Conservation (phyloP, 371 early-diverging fungal species). For the Apophysomyces variabilis region DNA sequence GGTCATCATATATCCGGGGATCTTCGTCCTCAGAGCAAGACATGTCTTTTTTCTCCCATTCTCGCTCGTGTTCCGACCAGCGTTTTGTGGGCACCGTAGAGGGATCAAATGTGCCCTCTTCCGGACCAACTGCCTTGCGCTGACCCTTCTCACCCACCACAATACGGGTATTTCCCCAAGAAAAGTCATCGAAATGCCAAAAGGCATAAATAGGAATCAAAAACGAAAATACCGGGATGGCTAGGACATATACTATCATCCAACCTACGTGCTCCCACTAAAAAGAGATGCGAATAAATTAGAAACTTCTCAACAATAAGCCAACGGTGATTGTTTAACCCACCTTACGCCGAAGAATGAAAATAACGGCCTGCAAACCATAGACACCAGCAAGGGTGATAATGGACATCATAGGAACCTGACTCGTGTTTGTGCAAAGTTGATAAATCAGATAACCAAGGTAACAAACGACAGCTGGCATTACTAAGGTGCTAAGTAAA, state of each 20-base stretch:
- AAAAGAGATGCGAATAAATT: slow-evolving; percentile 62
- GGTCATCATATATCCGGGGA: neutral
- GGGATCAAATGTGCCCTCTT: slow-evolving; percentile 78
- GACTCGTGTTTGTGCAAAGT: slow-evolving; percentile 54
- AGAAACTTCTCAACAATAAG: slow-evolving; percentile 17
- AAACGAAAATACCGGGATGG: slow-evolving; percentile 72
- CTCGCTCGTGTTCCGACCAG: slow-evolving; percentile 90
- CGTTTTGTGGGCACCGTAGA: slow-evolving; percentile 87
- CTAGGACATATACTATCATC: slow-evolving; percentile 82
- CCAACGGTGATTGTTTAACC: slow-evolving; percentile 65
- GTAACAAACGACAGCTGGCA: slow-evolving; percentile 93
- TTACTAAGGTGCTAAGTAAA: slow-evolving; percentile 88
- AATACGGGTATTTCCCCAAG: slow-evolving; percentile 92
- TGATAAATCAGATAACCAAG: slow-evolving; percentile 77
- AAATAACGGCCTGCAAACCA: slow-evolving; percentile 88
- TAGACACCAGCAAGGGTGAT: slow-evolving; percentile 81
- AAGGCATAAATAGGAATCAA: slow-evolving; percentile 78
- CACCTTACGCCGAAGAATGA: slow-evolving; percentile 87
- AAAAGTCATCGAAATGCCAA: slow-evolving; percentile 94
- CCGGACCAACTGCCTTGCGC: slow-evolving; percentile 57
- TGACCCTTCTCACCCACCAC: slow-evolving; percentile 83
- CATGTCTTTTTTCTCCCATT: slow-evolving; percentile 26
- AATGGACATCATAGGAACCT: slow-evolving; percentile 67
- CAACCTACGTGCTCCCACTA: slow-evolving; percentile 82
- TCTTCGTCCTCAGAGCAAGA: slow-evolving; percentile 7